A percentile compares a stretch with the other conserved stretches of the same genome.
Conservation (phyloP, 129 eudicot genomes). For the Pittosporum tobira region DNA sequence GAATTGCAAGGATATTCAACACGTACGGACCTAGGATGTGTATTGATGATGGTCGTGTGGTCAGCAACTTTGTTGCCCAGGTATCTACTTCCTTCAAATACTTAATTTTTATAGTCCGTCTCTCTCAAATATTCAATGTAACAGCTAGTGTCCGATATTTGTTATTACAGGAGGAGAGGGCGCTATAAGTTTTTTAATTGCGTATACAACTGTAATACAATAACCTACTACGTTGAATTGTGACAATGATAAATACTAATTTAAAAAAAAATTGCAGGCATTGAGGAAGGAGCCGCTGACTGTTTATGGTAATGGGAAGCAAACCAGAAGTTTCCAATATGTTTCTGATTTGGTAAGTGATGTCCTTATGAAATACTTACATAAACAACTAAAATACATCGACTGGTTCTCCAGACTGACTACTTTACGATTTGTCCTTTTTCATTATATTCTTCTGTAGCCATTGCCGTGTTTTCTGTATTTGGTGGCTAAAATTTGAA, state of each 20-base stretch:
- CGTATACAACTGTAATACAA: no score
- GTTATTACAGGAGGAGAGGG: no score
- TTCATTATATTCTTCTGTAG: not conserved
- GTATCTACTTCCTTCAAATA: constrained; percentile 5
- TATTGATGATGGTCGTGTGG: constrained; percentile 86
- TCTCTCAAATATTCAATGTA: no score
- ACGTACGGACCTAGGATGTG: constrained; percentile 89
- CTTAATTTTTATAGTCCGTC: no score
- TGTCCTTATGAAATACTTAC: not conserved
- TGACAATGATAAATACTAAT: not conserved
- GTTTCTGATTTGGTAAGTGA: constrained; percentile 66
- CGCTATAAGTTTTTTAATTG: no score
- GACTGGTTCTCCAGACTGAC: not conserved
- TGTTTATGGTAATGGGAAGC: constrained; percentile 71
- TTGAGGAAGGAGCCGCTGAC: constrained; percentile 58
- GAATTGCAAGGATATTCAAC: constrained; percentile 76
- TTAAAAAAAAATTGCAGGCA: constrained; percentile 29
- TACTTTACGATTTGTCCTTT: not conserved
- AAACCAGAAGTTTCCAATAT: constrained; percentile 77
- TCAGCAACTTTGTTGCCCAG: constrained; percentile 84
- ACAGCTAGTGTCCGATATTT: no score
- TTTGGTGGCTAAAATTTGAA: not conserved
- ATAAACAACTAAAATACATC: not conserved
- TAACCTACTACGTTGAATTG: not conserved
- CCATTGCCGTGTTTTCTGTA: not conserved